These are phyloP conservation scores for Flaveria ramosissima DNA, from an alignment of 129 eudicot species.

Conservation along the genomic window DNA sequence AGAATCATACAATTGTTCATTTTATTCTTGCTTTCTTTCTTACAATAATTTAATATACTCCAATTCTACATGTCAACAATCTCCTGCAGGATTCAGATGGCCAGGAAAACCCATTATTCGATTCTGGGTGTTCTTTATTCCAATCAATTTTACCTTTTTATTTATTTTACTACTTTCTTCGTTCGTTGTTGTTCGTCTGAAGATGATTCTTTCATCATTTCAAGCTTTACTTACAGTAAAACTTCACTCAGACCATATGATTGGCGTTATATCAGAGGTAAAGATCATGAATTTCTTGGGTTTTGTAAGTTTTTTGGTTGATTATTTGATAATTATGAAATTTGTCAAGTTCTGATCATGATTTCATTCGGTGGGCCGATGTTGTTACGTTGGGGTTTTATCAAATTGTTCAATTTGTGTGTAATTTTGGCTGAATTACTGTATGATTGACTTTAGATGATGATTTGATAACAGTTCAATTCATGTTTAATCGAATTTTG, in stretches of 20 bases:
- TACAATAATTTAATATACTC: neutral
- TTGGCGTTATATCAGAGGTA: constrained; percentile 94
- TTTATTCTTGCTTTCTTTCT: neutral
- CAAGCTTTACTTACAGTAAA: constrained; percentile 65
- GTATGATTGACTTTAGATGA: neutral
- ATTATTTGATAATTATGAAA: constrained; percentile 6
- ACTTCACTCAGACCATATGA: constrained; percentile 73
- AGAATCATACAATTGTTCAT: neutral
- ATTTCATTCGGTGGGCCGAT: too few relatives aligned
- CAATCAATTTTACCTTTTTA: constrained; percentile 35
- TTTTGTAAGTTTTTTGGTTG: neutral
- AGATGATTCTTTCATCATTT: constrained; percentile 54
- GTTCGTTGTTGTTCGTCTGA: constrained; percentile 21
- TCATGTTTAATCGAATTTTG: neutral
- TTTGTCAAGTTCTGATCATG: neutral
- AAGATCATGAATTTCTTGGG: neutral
- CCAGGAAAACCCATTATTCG: constrained; percentile 28
- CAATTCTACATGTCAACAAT: neutral
- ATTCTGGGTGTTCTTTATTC: constrained; percentile 38
- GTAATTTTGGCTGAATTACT: too few relatives aligned
- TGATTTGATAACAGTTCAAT: neutral
- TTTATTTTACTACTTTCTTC: constrained; percentile 3
- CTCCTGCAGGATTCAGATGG: constrained; percentile 19
- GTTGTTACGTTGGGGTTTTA: neutral
- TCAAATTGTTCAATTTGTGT: neutral